Percentiles rank a stretch among this genome's conserved stretches.
These are phyloP conservation scores for Pseudopyricularia javanii DNA, from an alignment of 2,329 filamentous ascomycete genomes.

Conservation along the genomic window DNA sequence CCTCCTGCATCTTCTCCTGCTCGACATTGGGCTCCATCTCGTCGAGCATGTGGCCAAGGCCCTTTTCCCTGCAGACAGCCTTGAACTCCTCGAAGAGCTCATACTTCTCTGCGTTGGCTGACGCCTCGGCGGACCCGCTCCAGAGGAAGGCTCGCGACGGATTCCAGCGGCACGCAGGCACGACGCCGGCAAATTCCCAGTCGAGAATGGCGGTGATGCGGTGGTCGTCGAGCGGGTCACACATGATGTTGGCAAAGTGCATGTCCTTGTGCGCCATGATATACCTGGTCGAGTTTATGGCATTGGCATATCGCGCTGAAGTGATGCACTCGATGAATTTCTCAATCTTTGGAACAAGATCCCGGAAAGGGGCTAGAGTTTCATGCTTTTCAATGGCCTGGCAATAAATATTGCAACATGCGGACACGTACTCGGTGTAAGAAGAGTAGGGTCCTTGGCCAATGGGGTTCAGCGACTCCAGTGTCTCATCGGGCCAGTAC, in stretches of 20 bases:
- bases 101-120: neutral
- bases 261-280: slow-evolving; percentile 23
- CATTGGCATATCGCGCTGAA: neutral
- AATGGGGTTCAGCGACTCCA: slow-evolving; percentile 13
- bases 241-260: slow-evolving; percentile 24
- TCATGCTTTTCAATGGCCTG: slow-evolving; percentile 7
- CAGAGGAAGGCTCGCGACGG: slow-evolving; percentile 21
- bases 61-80: neutral
- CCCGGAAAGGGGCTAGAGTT: slow-evolving; percentile 13
- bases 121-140: slow-evolving; percentile 10
- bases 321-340: slow-evolving; percentile 9
- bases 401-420: neutral
- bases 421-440: slow-evolving; percentile 13
- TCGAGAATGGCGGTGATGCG: slow-evolving; percentile 19
- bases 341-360: slow-evolving; percentile 15
- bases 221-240: slow-evolving; percentile 8
- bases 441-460: slow-evolving; percentile 12
- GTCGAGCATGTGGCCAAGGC: neutral
- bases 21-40: neutral
- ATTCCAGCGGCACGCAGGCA: slow-evolving; percentile 21
- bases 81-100: neutral
- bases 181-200: slow-evolving; percentile 24
- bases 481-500: slow-evolving; percentile 13
- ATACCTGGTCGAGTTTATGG: slow-evolving; percentile 10
- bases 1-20: slow-evolving; percentile 3